Percentiles rank a stretch among this genome's conserved stretches.
Evolutionary conservation across 106 monocot genomes (phyloP).

Genomic region (Dendrobium catenatum): DNA sequence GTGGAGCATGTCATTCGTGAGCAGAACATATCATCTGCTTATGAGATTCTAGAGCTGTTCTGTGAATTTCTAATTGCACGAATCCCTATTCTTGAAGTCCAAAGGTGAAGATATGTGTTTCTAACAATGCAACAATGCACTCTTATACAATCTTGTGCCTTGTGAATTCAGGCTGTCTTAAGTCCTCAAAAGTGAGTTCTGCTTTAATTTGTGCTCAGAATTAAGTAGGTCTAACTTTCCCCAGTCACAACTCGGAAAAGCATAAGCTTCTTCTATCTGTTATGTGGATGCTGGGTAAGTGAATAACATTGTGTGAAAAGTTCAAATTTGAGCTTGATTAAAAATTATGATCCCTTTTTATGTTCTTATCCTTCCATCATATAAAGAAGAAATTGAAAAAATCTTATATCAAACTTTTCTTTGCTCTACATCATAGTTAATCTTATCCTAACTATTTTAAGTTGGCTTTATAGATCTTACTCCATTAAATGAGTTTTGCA

Average conservation of each 20-base stretch:
- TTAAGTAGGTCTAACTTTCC: background rate
- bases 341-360: too few relatives aligned
- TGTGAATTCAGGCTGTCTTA: background rate
- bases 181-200: background rate
- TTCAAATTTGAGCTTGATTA: background rate
- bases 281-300: background rate
- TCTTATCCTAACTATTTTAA: background rate
- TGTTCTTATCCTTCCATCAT: too few relatives aligned
- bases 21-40: conserved; percentile 76
- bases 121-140: background rate
- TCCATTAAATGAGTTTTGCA: too few relatives aligned
- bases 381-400: too few relatives aligned
- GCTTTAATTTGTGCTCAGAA: background rate
- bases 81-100: conserved; percentile 79
- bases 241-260: background rate
- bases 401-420: too few relatives aligned
- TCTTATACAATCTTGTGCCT: background rate
- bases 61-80: conserved; percentile 96
- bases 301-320: background rate
- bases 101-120: conserved; percentile 42
- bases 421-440: too few relatives aligned
- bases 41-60: conserved; percentile 89
- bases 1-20: conserved; percentile 96
- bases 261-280: background rate
- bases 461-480: background rate